phyloP scores from a whole-genome alignment of 1,284 basidiomycete species.

The Trametes hirsuta region DNA sequence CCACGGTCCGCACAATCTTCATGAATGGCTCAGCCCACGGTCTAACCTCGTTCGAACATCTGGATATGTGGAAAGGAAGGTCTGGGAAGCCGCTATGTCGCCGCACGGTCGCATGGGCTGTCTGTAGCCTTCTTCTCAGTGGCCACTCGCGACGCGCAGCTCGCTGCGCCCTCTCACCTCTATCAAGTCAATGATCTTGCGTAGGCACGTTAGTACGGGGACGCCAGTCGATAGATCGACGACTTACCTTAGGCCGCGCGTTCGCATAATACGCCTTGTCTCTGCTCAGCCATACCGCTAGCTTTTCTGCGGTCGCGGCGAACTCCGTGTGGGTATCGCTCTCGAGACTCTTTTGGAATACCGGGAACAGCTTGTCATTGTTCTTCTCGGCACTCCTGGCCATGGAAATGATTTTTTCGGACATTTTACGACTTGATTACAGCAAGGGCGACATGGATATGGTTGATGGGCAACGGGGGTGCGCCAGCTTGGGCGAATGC shows the following conservation, averaged over 20 bases:
- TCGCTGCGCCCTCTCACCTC: conserved; percentile 20
- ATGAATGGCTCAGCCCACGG: conserved; percentile 24
- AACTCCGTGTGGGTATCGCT: conserved; percentile 15
- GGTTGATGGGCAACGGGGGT: not conserved
- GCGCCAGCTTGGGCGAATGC: not conserved
- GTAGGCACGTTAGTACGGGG: not conserved
- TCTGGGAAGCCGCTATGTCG: conserved; percentile 6
- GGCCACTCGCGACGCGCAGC: not conserved
- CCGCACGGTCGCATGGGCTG: conserved; percentile 22
- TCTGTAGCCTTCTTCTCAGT: conserved; percentile 9
- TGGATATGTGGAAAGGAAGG: conserved; percentile 15
- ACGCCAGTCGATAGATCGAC: not conserved
- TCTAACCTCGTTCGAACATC: conserved; percentile 8
- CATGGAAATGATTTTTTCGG: conserved; percentile 2
- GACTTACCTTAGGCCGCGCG: conserved; percentile 26
- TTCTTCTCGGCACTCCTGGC: conserved; percentile 17
- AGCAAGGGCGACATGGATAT: not conserved
- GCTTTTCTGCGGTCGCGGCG: conserved; percentile 21
- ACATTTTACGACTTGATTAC: not conserved
- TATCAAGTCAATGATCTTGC: conserved; percentile 25
- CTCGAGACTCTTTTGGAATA: conserved; percentile 22
- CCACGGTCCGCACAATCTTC: conserved; percentile 22
- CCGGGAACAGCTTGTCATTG: conserved; percentile 27
- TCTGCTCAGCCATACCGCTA: conserved; percentile 22
- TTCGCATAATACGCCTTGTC: conserved; percentile 29